Percentiles rank a stretch among this genome's conserved stretches.
Evolutionary conservation across 192 early-diverging fungal genomes (phyloP).

Genomic region (Phlyctochytrium planicorne): DNA sequence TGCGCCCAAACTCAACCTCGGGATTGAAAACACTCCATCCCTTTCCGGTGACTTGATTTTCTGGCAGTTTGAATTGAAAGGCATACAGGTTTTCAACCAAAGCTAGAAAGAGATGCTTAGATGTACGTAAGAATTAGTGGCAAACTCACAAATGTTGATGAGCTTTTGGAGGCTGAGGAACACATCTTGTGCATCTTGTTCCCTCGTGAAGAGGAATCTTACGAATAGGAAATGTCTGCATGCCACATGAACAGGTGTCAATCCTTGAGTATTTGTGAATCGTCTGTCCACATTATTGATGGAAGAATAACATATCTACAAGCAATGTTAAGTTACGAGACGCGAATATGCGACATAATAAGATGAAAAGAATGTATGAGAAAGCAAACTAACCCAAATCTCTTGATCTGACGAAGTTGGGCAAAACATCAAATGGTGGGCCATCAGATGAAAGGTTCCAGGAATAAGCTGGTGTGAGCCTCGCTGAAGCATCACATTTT

Average conservation of each 20-base stretch:
- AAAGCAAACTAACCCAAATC: slow-evolving; percentile 57
- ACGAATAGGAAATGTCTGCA: slow-evolving; percentile 84
- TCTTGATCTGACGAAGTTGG: slow-evolving; percentile 45
- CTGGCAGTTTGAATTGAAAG: slow-evolving; percentile 60
- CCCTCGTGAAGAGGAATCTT: slow-evolving; percentile 64
- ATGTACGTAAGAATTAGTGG: background rate
- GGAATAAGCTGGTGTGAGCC: slow-evolving; percentile 7
- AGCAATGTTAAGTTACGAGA: too few species aligned
- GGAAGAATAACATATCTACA: slow-evolving; percentile 82
- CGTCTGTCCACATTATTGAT: slow-evolving; percentile 78
- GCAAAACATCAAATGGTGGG: slow-evolving; percentile 76
- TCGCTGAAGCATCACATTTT: slow-evolving; percentile 23
- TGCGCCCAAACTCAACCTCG: slow-evolving; percentile 72
- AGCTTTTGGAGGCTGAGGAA: slow-evolving; percentile 77
- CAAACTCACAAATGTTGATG: slow-evolving; percentile 61
- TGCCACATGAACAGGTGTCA: slow-evolving; percentile 54
- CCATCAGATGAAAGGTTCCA: slow-evolving; percentile 69
- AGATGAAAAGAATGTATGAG: background rate
- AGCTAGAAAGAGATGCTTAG: slow-evolving; percentile 31
- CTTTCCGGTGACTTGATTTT: slow-evolving; percentile 31
- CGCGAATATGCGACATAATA: slow-evolving; percentile 1
- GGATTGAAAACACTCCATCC: slow-evolving; percentile 78
- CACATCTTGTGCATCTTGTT: slow-evolving; percentile 70
- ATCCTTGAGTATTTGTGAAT: slow-evolving; percentile 43
- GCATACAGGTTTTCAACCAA: slow-evolving; percentile 77